These are phyloP conservation scores for Hawksworthiomyces lignivorus DNA, from an alignment of 2,329 filamentous ascomycete species.

Conservation along the genomic window DNA sequence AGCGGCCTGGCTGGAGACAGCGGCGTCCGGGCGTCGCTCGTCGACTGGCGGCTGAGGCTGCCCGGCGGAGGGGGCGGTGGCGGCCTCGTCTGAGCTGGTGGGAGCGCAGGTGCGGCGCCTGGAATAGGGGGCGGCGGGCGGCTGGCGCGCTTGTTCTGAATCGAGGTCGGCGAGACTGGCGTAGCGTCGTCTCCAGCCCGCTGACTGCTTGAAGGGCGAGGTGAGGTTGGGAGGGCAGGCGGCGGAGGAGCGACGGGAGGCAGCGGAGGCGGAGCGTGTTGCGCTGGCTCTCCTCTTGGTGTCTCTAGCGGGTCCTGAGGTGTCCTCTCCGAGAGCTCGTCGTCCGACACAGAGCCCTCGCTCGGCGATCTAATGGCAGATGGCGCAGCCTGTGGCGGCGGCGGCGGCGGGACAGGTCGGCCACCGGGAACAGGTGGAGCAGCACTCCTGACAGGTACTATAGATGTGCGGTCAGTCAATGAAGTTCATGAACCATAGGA, in stretches of 20 bases:
- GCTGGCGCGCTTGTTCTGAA: conserved; percentile 46
- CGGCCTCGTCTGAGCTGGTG: conserved; percentile 49
- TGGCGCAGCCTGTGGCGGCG: conserved; percentile 44
- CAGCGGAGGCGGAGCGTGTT: conserved; percentile 35
- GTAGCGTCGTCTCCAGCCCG: conserved; percentile 28
- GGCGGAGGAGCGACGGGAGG: conserved; percentile 38
- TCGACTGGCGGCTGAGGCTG: conserved; percentile 49
- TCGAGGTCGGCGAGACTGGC: conserved; percentile 26
- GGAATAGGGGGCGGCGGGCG: conserved; percentile 55
- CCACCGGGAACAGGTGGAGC: conserved; percentile 40
- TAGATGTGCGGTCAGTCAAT: conserved; percentile 10
- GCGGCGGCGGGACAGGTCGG: conserved; percentile 51
- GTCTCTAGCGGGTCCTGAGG: conserved; percentile 36
- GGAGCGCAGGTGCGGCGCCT: conserved; percentile 36
- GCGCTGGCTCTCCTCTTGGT: conserved; percentile 29
- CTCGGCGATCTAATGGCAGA: conserved; percentile 56
- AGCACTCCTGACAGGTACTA: conserved; percentile 23
- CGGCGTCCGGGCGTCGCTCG: conserved; percentile 41
- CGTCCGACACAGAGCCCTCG: conserved; percentile 78
- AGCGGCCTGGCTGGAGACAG: conserved; percentile 29
- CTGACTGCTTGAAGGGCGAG: conserved; percentile 28
- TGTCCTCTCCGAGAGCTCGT: conserved; percentile 62
- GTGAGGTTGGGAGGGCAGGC: conserved; percentile 26
- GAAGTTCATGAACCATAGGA: conserved; percentile 10
- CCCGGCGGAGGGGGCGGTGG: conserved; percentile 59